phyloP scores from a whole-genome alignment of 2,329 filamentous ascomycete species.

The Byssoonygena ceratinophila region DNA sequence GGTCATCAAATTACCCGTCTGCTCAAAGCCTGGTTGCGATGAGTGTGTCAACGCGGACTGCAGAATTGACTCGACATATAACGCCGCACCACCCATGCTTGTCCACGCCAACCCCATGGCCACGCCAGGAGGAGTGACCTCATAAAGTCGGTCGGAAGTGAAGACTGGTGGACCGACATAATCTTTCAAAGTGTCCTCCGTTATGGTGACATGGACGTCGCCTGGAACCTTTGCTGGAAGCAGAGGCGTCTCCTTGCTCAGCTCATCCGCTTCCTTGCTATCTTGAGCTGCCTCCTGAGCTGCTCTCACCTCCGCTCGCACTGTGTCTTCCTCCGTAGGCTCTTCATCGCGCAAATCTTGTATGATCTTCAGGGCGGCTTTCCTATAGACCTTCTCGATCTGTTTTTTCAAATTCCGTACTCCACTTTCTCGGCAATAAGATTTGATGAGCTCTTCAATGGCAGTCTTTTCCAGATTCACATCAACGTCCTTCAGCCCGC shows the following conservation, averaged over 20 bases:
- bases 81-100: constrained; percentile 85
- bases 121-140: constrained; percentile 83
- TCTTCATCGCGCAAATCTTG: constrained; percentile 36
- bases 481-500: constrained; percentile 79
- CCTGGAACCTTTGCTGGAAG: constrained; percentile 69
- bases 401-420: constrained; percentile 98
- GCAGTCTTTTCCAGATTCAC: constrained; percentile 78
- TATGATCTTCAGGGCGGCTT: constrained; percentile 93
- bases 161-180: constrained; percentile 95
- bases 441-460: constrained; percentile 95
- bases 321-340: constrained; percentile 48
- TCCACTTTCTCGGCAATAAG: constrained; percentile 92
- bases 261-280: constrained; percentile 15
- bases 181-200: constrained; percentile 83
- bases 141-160: constrained; percentile 90
- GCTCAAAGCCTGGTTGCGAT: constrained; percentile 70
- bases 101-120: constrained; percentile 99
- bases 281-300: constrained; percentile 53
- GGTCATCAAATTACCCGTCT: constrained; percentile 85
- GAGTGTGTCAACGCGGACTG: constrained; percentile 66
- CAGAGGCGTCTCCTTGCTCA: constrained; percentile 4
- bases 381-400: constrained; percentile 97
- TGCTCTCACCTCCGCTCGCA: constrained; percentile 76
- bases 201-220: constrained; percentile 72
- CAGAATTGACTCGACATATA: constrained; percentile 95